A percentile compares a stretch with the other conserved stretches of the same genome.
phyloP scores from a whole-genome alignment of 2,329 filamentous ascomycete genomes.

The Curvularia sp. region DNA sequence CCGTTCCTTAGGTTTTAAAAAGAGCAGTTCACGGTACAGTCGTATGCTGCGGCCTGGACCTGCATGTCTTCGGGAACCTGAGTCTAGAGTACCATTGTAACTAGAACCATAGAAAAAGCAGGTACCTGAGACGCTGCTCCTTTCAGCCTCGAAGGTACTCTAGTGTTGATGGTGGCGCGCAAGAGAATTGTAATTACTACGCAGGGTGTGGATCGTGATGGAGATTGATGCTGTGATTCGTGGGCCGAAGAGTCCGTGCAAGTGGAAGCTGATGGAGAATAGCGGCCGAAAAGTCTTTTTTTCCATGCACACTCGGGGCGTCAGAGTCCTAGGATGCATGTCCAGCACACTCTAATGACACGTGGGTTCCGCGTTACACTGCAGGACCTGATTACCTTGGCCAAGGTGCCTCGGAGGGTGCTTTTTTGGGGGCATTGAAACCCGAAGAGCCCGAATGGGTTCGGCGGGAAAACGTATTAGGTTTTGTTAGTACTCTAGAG shows the following conservation, averaged over 20 bases:
- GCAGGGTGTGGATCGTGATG: constrained; percentile 3
- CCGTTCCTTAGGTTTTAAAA: neutral
- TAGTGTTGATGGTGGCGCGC: neutral
- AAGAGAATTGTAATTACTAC: neutral
- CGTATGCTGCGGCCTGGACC: constrained; percentile 3
- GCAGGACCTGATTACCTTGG: constrained; percentile 6
- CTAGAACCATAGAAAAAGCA: neutral
- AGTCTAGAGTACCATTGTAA: neutral
- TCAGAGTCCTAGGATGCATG: neutral
- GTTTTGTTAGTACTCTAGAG: neutral
- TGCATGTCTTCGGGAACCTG: neutral
- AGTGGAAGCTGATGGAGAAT: constrained; percentile 4
- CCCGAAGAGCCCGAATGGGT: neutral
- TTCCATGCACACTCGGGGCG: constrained; percentile 2
- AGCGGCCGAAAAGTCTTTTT: constrained; percentile 10
- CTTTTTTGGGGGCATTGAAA: constrained; percentile 4
- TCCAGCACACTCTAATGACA: neutral
- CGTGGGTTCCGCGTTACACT: constrained; percentile 2
- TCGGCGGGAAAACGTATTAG: neutral
- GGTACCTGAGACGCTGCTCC: neutral
- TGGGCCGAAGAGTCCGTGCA: neutral
- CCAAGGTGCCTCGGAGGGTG: constrained; percentile 3
- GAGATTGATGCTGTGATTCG: constrained; percentile 2
- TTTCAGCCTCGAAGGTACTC: neutral
- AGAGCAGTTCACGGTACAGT: constrained; percentile 6